These are phyloP conservation scores for Aegilops umbellulata DNA, from an alignment of 176 grass and related monocot genomes.

Conservation along the genomic window DNA sequence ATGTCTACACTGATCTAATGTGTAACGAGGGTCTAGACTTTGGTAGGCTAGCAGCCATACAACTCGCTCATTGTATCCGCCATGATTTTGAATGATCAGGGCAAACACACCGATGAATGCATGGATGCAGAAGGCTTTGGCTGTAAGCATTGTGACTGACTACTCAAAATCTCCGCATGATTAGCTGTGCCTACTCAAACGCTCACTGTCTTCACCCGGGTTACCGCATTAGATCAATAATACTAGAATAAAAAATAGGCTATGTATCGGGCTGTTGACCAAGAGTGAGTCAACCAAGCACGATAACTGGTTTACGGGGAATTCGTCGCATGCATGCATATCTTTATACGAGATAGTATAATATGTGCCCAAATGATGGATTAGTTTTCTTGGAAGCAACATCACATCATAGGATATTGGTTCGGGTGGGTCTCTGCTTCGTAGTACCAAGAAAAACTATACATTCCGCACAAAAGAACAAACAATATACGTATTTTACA, in stretches of 20 bases:
- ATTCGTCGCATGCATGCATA: too few relatives aligned
- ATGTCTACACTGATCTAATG: too few relatives aligned
- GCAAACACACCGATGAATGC: too few relatives aligned
- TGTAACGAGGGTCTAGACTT: too few relatives aligned
- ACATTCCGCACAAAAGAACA: too few relatives aligned
- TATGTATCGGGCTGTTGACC: neutral
- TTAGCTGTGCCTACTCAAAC: constrained; percentile 4
- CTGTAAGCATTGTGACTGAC: neutral
- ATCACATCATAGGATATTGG: neutral
- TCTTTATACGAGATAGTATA: too few relatives aligned
- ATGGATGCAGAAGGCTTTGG: neutral
- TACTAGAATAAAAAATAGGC: neutral
- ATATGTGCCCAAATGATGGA: neutral
- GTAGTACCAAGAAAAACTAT: too few relatives aligned
- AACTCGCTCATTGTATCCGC: too few relatives aligned
- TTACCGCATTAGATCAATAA: neutral
- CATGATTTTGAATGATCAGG: too few relatives aligned
- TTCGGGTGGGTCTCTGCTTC: too few relatives aligned
- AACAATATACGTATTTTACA: too few relatives aligned
- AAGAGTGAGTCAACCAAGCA: constrained; percentile 4
- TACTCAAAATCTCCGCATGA: neutral
- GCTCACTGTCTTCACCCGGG: neutral
- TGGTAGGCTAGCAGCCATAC: too few relatives aligned
- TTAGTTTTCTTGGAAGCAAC: neutral
- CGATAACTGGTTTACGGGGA: neutral